Evolutionary conservation across 1,284 basidiomycete species (phyloP), one percentile per base, ranked within the genome.

Genomic region (Austroboletus rostrupii): DNA sequence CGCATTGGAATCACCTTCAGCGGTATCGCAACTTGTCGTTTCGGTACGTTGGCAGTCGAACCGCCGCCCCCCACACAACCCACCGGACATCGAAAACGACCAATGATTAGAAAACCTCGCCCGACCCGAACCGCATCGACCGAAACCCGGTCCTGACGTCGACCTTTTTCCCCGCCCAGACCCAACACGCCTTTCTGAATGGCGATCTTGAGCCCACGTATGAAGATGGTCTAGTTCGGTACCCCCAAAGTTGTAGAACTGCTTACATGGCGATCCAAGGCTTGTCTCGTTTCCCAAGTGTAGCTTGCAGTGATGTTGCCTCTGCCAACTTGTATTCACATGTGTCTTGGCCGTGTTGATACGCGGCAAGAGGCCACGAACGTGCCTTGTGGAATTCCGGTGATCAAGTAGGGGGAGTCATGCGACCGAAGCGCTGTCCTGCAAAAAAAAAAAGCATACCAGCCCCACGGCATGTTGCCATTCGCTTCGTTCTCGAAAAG

Each of bases 171-270:
- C 23, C 7, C 23, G 23, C 23, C 23, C 23, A 26, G 9, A 8
- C 23, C 23, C 23, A 26, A 26, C 23, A 26, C 17, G 1, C 17
- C 9, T 3, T 19, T 3, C 19, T 16, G 38, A 16, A 40, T 10
- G 9, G 61, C 61, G 26, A 61, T 48, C 61, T 67, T 61, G 61
- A 60, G 63, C 19, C 61, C 63, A 17, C 62, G 62, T 23, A 64
- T 50, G 17, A 60, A 50, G 12, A 65, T 58, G 17, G 60, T 43
- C 28, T 61, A 62, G 14, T 65, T 63, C n/a, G 51, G 13, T 9
- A 49, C 38, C 4, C 4, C 16, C 11, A n/a, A 41, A 11, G 40
- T 17, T 1, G 37, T 51, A 9, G 19, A 37, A 8, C 43, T 38
- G 28, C 40, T 26, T 19, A 19, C 40, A 19, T 26, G 40, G 6